phyloP scores from a whole-genome alignment of 148 eudicot genomes.

The Dianthus caryophyllus region DNA sequence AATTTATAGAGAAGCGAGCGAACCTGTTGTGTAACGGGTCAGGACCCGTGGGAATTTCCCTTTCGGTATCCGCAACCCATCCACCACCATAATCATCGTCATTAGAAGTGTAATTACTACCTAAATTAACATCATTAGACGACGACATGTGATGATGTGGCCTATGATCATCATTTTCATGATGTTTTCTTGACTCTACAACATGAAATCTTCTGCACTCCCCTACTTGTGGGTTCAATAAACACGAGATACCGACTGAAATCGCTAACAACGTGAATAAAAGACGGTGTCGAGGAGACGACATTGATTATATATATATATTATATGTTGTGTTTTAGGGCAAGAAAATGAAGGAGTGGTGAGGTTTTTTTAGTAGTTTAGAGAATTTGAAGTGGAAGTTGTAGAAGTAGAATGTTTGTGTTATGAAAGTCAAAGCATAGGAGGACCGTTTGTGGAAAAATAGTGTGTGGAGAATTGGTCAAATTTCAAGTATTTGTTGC shows the following conservation, averaged over 20 bases:
- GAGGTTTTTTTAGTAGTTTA: neutral
- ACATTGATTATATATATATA: conserved; percentile 4
- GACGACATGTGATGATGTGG: no score
- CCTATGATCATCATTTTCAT: neutral
- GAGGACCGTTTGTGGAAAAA: conserved; percentile 10
- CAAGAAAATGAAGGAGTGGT: neutral
- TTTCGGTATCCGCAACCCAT: conserved; percentile 30
- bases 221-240: conserved; percentile 20
- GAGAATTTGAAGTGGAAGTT: conserved; percentile 1
- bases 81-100: conserved; percentile 35
- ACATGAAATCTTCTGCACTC: conserved; percentile 10
- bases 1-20: neutral
- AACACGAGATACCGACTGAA: conserved; percentile 23
- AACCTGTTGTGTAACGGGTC: conserved; percentile 57
- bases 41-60: conserved; percentile 50
- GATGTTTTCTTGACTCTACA: neutral
- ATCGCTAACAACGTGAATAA: conserved; percentile 17
- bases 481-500: neutral
- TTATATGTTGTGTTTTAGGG: neutral
- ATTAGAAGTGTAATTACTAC: neutral
- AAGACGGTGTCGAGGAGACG: neutral
- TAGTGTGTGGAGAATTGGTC: no score
- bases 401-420: conserved; percentile 10
- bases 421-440: conserved; percentile 6
- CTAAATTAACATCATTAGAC: conserved; percentile 6